phyloP scores from a whole-genome alignment of 2,329 filamentous ascomycete species.

The Waltergamsia citrina region DNA sequence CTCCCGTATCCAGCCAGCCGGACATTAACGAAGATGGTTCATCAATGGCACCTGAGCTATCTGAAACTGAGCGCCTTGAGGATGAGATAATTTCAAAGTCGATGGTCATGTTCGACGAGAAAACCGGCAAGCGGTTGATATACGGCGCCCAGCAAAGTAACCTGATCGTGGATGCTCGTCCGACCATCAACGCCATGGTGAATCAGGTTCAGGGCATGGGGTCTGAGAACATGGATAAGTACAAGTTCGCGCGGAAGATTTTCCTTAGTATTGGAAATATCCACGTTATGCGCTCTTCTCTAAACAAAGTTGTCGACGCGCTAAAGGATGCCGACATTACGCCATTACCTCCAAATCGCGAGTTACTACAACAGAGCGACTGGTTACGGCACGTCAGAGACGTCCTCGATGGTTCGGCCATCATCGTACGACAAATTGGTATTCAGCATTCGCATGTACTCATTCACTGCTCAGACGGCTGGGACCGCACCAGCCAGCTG shows the following conservation, averaged over 20 bases:
- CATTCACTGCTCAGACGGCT: constrained; percentile 96
- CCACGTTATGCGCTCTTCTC: constrained; percentile 90
- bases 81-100: constrained; percentile 50
- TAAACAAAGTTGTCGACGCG: constrained; percentile 79
- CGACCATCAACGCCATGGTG: constrained; percentile 85
- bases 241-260: constrained; percentile 81
- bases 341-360: constrained; percentile 69
- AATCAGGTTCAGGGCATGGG: constrained; percentile 91
- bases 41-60: constrained; percentile 36
- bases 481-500: constrained; percentile 94
- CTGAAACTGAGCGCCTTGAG: constrained; percentile 56
- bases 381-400: constrained; percentile 87
- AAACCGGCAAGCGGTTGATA: constrained; percentile 53
- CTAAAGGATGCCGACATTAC: constrained; percentile 89
- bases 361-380: constrained; percentile 70
- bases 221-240: constrained; percentile 97
- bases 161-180: constrained; percentile 89
- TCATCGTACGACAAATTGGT: constrained; percentile 82
- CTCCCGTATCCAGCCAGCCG: constrained; percentile 35
- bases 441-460: constrained; percentile 90
- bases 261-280: constrained; percentile 98
- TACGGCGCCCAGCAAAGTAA: constrained; percentile 93
- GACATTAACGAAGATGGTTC: constrained; percentile 29
- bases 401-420: constrained; percentile 72
- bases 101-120: constrained; percentile 39